Base-by-base conservation (phyloP, 495 filamentous ascomycete species). In the Darksidea phi region DNA sequence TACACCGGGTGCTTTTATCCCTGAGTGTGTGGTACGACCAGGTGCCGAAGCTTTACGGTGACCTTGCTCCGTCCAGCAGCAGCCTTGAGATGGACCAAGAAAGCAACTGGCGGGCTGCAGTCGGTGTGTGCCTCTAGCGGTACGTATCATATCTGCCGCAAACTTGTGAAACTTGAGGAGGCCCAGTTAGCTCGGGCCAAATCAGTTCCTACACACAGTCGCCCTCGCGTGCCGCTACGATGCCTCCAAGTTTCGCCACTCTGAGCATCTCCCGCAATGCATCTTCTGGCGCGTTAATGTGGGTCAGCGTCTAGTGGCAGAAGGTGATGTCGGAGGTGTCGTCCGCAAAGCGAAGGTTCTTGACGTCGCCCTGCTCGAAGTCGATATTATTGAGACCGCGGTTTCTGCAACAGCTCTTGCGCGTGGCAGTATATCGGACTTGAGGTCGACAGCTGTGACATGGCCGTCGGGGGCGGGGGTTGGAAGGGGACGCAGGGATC, bases 241-340 rank as follows among this genome's bases (percentile, higher is more conserved):
- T 45, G 48, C 77, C 76, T 8, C 75, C 74, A 45, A 49, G 69
- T 66, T 74, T 75, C 15, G 71, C 68, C 13, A 79, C 76, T 15
- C 78, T 63, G 6, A 77, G 66, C 73, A 79, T 77, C 61, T 80
- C 77, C 42, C 59, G 59, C 28, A 77, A 45, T 3, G 76, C 76
- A 28, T 71, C 65, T 43, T 62, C 68, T 8, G 75, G 77, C 11
- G 57, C 61, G 43, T 58, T 56, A 36, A 78, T 68, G 60, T 80
- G 76, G 48, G 61, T 57, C 50, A 78, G 71, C 60, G 77, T 71
- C 69, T 76, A 72, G 58, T 74, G 70, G 38, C 67, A 72, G 51
- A 64, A 74, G 37, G 73, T 71, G 57, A 80, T 56, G 53, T 79
- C 77, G 62, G 77, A 80, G 0, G 63, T 69, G 25, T 57, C 68